These are phyloP conservation scores for Yamadazyma dushanensis DNA, from an alignment of 1,139 yeast genomes.

Conservation along the genomic window DNA sequence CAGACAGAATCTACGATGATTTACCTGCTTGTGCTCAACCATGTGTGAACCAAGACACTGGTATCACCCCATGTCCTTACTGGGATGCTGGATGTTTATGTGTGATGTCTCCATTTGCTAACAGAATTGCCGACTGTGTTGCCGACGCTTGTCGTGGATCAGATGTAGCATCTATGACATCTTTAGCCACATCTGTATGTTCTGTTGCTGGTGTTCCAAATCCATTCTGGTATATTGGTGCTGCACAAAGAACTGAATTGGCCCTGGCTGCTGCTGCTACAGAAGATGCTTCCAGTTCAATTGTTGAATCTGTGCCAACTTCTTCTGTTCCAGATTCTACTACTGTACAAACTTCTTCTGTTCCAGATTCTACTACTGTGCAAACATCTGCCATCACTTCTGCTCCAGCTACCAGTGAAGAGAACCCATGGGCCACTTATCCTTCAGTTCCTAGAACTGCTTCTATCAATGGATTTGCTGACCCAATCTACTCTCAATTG, in stretches of 20 bases:
- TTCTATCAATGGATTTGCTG: slow-evolving; percentile 53
- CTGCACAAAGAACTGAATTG: slow-evolving; percentile 13
- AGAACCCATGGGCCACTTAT: slow-evolving; percentile 29
- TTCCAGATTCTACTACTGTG: slow-evolving; percentile 23
- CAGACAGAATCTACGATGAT: slow-evolving; percentile 33
- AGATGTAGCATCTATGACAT: slow-evolving; percentile 22
- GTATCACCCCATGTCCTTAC: slow-evolving; percentile 38
- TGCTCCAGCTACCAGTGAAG: slow-evolving; percentile 3
- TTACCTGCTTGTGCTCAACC: slow-evolving; percentile 30
- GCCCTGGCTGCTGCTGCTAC: slow-evolving; percentile 14
- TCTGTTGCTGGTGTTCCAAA: slow-evolving; percentile 27
- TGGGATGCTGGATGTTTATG: slow-evolving; percentile 43
- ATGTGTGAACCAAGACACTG: slow-evolving; percentile 24
- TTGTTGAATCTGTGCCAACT: slow-evolving; percentile 6
- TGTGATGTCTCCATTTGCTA: slow-evolving; percentile 32
- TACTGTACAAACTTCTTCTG: slow-evolving; percentile 18
- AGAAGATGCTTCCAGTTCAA: slow-evolving; percentile 7
- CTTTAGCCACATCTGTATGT: slow-evolving; percentile 29
- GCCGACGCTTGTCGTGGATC: slow-evolving; percentile 27
- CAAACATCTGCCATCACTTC: slow-evolving; percentile 16
- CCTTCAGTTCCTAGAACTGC: slow-evolving; percentile 53
- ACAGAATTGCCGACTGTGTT: slow-evolving; percentile 29
- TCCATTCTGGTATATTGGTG: slow-evolving; percentile 28
- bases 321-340: slow-evolving; percentile 21
- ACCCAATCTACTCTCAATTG: slow-evolving; percentile 39